These are phyloP conservation scores for Globisporangium nagaii DNA, from an alignment of 352 stramenopile species.

Conservation along the genomic window DNA sequence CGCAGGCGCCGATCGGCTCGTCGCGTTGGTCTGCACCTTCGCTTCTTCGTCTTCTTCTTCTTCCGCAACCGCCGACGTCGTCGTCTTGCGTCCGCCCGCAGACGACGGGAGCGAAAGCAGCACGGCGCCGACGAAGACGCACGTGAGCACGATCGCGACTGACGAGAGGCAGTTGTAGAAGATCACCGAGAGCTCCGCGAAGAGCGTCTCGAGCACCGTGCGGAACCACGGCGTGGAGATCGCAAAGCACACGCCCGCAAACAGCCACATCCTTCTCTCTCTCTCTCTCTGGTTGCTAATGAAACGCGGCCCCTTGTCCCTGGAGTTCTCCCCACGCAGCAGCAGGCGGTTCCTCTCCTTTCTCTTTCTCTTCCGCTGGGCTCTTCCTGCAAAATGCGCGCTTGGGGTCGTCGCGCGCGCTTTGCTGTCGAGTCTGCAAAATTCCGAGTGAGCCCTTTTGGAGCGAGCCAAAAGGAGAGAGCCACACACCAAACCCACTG, in stretches of 20 bases:
- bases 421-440: conserved; percentile 4
- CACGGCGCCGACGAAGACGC: conserved; percentile 10
- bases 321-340: too few species aligned
- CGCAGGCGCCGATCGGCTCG: neutral
- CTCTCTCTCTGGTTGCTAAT: conserved; percentile 2
- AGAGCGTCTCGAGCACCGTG: conserved; percentile 13
- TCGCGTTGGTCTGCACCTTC: neutral
- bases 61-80: neutral
- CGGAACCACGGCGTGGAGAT: conserved; percentile 16
- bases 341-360: neutral
- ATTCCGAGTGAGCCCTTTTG: conserved; percentile 5
- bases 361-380: conserved; percentile 5
- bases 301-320: too few species aligned
- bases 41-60: neutral
- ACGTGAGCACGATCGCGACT: neutral
- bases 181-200: conserved; percentile 16
- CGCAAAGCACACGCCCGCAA: conserved; percentile 15
- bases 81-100: neutral
- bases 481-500: too few species aligned
- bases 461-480: too few species aligned
- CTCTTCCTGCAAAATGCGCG: neutral
- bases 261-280: conserved; percentile 17
- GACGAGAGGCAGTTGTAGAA: conserved; percentile 16
- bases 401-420: neutral
- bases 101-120: neutral